Evolutionary conservation across 805 yeast genomes (phyloP).

Genomic region (Sugiyamaella valdiviana): DNA sequence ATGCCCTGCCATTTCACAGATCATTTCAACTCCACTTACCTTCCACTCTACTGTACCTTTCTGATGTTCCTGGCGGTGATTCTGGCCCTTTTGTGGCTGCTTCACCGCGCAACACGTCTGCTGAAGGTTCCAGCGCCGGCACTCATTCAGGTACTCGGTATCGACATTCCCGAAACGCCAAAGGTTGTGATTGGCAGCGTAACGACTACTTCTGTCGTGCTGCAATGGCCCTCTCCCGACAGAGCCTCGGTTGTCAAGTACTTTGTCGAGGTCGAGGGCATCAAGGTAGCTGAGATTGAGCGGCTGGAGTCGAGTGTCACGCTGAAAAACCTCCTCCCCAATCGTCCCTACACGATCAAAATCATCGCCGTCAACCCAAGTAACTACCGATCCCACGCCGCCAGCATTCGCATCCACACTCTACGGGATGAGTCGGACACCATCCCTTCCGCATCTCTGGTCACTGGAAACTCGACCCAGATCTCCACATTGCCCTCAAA

Average conservation of each 20-base stretch:
- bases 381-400: conserved; percentile 24
- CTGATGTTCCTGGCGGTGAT: conserved; percentile 20
- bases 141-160: conserved; percentile 31
- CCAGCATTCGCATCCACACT: conserved; percentile 26
- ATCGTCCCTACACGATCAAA: conserved; percentile 29
- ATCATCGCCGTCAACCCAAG: conserved; percentile 30
- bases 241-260: conserved; percentile 27
- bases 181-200: conserved; percentile 29
- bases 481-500: background rate
- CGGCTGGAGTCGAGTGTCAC: conserved; percentile 30
- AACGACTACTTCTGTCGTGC: conserved; percentile 25
- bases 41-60: background rate
- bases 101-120: conserved; percentile 31
- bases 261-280: conserved; percentile 31
- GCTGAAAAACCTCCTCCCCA: conserved; percentile 30
- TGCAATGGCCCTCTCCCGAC: conserved; percentile 33
- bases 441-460: conserved; percentile 19
- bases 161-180: conserved; percentile 33
- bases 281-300: conserved; percentile 30
- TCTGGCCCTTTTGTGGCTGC: conserved; percentile 31
- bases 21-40: background rate
- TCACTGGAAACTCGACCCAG: background rate
- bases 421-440: conserved; percentile 19
- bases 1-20: background rate
- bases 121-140: conserved; percentile 31